These are phyloP conservation scores for Globisporangium spinosum DNA, from an alignment of 352 stramenopile genomes.

Conservation along the genomic window DNA sequence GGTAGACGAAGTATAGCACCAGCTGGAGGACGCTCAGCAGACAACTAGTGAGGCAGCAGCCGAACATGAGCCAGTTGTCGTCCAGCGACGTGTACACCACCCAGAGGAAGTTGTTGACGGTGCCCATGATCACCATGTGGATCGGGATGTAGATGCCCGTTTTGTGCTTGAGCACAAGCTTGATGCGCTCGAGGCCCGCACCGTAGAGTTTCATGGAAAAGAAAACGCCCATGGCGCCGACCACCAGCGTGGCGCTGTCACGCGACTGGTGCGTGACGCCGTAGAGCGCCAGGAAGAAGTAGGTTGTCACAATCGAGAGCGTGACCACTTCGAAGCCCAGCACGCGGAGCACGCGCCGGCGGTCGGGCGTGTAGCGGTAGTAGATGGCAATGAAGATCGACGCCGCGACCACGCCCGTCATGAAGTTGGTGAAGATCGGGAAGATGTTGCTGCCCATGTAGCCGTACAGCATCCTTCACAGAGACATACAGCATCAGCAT, in stretches of 20 bases:
- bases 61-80: conserved; percentile 21
- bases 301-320: conserved; percentile 28
- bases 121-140: conserved; percentile 40
- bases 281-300: conserved; percentile 31
- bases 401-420: conserved; percentile 31
- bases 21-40: conserved; percentile 12
- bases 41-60: conserved; percentile 14
- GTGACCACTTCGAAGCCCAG: conserved; percentile 19
- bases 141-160: conserved; percentile 52
- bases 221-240: conserved; percentile 31
- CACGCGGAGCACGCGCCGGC: conserved; percentile 23
- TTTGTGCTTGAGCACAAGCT: conserved; percentile 36
- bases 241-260: conserved; percentile 19
- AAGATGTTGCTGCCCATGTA: conserved; percentile 36
- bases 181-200: conserved; percentile 36
- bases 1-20: conserved; percentile 18
- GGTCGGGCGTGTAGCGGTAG: conserved; percentile 42
- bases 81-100: conserved; percentile 20
- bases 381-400: conserved; percentile 50
- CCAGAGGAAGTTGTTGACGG: conserved; percentile 43
- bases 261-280: conserved; percentile 31
- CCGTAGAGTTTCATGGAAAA: conserved; percentile 43
- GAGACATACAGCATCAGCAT: neutral
- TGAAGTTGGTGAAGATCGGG: conserved; percentile 30
- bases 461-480: conserved; percentile 39